These are phyloP conservation scores for Penicillium expansum DNA, from an alignment of 2,329 filamentous ascomycete genomes.

Conservation along the genomic window DNA sequence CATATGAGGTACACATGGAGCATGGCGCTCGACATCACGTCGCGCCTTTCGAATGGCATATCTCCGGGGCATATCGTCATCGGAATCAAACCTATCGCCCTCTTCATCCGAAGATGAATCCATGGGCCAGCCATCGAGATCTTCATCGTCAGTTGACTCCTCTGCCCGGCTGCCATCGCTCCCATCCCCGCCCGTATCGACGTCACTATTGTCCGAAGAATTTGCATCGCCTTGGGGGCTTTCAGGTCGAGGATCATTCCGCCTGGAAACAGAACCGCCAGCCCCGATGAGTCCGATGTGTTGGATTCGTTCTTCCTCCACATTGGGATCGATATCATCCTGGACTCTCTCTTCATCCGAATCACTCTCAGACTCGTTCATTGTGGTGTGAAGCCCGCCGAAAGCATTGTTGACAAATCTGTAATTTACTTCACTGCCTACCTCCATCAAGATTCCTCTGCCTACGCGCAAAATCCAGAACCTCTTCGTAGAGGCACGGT, in stretches of 20 bases:
- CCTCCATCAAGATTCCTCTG: slow-evolving; percentile 58
- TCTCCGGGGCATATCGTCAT: slow-evolving; percentile 44
- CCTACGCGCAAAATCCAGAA: slow-evolving; percentile 63
- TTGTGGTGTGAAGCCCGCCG: slow-evolving; percentile 54
- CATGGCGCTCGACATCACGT: slow-evolving; percentile 53
- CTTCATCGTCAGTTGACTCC: slow-evolving; percentile 13
- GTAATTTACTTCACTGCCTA: slow-evolving; percentile 56
- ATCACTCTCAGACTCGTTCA: slow-evolving; percentile 35
- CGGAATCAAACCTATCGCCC: slow-evolving; percentile 21
- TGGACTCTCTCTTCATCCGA: slow-evolving; percentile 47
- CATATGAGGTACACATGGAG: slow-evolving; percentile 57
- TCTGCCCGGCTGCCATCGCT: slow-evolving; percentile 14
- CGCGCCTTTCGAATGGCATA: slow-evolving; percentile 50
- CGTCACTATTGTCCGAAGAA: neutral
- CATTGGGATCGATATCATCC: slow-evolving; percentile 49
- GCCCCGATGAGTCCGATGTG: slow-evolving; percentile 30
- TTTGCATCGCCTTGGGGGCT: neutral
- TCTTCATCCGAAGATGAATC: slow-evolving; percentile 20
- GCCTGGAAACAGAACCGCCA: slow-evolving; percentile 1
- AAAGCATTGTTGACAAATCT: slow-evolving; percentile 59
- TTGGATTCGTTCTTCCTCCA: slow-evolving; percentile 46
- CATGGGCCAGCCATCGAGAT: neutral
- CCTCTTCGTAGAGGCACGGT: slow-evolving; percentile 34
- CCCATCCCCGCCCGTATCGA: neutral
- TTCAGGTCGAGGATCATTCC: neutral